Evolutionary conservation across 1,139 yeast species (phyloP), one percentile per base, ranked within the genome.

Genomic region (Protomyces lactucae-debilis): DNA sequence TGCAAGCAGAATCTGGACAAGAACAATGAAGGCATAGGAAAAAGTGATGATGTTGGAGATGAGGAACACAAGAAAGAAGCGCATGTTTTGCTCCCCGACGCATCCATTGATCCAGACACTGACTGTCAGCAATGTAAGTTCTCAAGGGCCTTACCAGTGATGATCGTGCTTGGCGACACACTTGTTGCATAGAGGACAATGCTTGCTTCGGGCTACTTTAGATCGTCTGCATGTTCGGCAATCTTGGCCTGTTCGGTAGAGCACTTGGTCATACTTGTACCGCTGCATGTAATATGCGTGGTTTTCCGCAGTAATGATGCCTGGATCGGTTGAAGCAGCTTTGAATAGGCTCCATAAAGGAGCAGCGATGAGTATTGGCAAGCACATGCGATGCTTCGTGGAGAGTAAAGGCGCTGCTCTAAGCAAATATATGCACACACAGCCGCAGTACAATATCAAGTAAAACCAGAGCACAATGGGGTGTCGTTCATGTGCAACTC

Each of bases 111-210:
- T 77, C 97, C 97, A 93, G 67, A 61, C 23, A 12, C 54, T 35
- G n/a, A 37, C 10, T 4, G 12, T 40, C 9, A 51, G 52, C 25
- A 6, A 8, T 32, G 18, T 14, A 9, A 37, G 32, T 23, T n/a
- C 3, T 18, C 14, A n/a, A n/a, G 28, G 12, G n/a, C 18, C 63
- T 52, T 32, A 59, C 63, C 99, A 93, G 75, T 93, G 98, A 73
- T 93, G 99, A 73, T 93, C 99, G 70, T 82, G 84, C 67, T 87
- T 73, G 43, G 85, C 76, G 3, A 87, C 78, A 73, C 99, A 93
- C 32, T 74, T 71, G 60, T 80, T 79, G 74, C 98, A 93, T 12
- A 81, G 78, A 2, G 86, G 80, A 73, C 99, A 93, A 75, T 93
- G 99, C 72, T 89, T 91, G 10, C 96, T 87, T 55, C 99, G 77